Conservation (phyloP, 331 rosid species). For the Arachis monticola region DNA sequence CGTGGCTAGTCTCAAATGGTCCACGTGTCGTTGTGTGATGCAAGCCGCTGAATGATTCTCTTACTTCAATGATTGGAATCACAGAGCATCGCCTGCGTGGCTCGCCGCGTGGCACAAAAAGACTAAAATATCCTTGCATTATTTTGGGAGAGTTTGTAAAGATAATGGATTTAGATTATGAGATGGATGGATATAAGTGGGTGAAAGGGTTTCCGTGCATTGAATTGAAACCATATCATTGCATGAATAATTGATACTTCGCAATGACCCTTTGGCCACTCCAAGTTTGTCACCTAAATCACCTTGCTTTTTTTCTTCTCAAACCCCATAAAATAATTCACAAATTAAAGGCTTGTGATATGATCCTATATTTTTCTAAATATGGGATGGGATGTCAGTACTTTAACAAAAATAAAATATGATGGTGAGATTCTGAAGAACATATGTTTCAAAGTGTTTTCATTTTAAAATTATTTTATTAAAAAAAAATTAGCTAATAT, state of each 20-base stretch:
- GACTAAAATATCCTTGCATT: constrained; percentile 29
- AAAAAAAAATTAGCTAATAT: no score
- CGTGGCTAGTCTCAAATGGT: neutral
- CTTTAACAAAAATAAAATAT: neutral
- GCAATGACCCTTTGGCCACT: neutral
- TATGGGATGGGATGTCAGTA: neutral
- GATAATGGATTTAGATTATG: constrained; percentile 22
- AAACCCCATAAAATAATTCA: neutral
- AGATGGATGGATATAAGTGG: constrained; percentile 41
- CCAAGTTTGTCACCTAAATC: neutral
- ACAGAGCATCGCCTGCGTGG: neutral
- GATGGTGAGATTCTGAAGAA: no score
- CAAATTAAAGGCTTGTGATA: neutral
- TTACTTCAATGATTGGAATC: constrained; percentile 38
- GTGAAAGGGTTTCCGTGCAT: constrained; percentile 10
- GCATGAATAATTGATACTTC: constrained; percentile 28
- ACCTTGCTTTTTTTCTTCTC: neutral
- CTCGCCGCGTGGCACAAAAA: constrained; percentile 24
- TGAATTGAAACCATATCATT: constrained; percentile 41
- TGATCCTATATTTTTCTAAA: neutral
- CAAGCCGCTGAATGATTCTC: constrained; percentile 7
- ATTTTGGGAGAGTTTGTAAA: constrained; percentile 41
- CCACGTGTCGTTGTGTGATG: neutral
- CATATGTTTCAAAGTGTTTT: no score
- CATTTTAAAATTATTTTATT: no score